Conservation (phyloP, 495 filamentous ascomycete genomes). For the Chaetomium fimeti region DNA sequence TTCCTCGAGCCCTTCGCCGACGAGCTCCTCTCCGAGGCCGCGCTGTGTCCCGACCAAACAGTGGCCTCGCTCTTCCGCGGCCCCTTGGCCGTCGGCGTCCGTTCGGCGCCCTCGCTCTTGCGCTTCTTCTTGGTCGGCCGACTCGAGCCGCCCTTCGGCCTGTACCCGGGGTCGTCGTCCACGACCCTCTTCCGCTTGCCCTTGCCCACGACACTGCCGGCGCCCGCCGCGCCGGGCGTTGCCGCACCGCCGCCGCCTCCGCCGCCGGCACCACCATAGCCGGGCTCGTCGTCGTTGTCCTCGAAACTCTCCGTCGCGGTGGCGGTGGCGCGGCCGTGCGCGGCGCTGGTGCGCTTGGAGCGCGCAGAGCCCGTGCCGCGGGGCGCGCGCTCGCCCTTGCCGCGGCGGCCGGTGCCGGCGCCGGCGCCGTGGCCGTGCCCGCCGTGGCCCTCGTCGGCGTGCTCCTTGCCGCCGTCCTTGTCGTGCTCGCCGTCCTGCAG, state of each 20-base stretch:
- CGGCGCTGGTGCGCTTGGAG: constrained; percentile 32
- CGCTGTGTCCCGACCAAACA: not conserved
- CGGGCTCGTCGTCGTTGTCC: constrained; percentile 35
- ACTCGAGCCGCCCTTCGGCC: constrained; percentile 62
- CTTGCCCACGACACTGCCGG: constrained; percentile 23
- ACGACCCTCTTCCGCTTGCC: constrained; percentile 54
- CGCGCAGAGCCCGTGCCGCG: constrained; percentile 22
- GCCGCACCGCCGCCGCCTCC: constrained; percentile 28
- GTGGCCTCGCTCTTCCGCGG: constrained; percentile 2
- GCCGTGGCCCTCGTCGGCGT: constrained; percentile 46
- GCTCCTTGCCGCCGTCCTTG: constrained; percentile 9
- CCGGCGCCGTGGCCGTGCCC: constrained; percentile 33
- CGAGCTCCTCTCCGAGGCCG: not conserved
- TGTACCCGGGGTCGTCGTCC: constrained; percentile 68
- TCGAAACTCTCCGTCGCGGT: constrained; percentile 38
- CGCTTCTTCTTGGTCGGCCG: constrained; percentile 65
- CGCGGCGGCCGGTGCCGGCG: constrained; percentile 23
- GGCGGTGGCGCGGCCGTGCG: constrained; percentile 21
- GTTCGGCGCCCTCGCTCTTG: constrained; percentile 33
- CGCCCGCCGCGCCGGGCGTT: constrained; percentile 49
- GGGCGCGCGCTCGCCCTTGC: constrained; percentile 24
- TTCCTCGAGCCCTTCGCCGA: not conserved
- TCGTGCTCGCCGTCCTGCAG: constrained; percentile 70
- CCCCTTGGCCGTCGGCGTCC: not conserved
- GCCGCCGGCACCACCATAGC: constrained; percentile 17